Conservation (phyloP, 129 eudicot species). For the Tanacetum coccineum region DNA sequence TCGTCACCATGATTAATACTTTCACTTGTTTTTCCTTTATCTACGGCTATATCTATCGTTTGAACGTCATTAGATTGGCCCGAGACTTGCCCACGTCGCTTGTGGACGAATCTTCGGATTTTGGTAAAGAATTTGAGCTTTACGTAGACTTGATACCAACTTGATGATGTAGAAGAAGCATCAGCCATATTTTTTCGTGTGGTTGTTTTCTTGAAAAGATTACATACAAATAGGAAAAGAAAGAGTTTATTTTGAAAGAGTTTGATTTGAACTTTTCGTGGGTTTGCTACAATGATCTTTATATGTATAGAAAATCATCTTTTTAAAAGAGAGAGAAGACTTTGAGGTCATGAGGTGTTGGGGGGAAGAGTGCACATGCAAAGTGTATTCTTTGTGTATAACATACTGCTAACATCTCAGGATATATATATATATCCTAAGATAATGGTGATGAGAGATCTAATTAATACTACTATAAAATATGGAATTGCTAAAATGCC, state of each 20-base stretch:
- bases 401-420: constrained; percentile 16
- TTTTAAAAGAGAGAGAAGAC: constrained; percentile 31
- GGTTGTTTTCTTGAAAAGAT: constrained; percentile 21
- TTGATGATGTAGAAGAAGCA: constrained; percentile 37
- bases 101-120: constrained; percentile 46
- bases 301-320: constrained; percentile 10
- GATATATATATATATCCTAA: constrained; percentile 8
- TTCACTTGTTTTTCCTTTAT: constrained; percentile 20
- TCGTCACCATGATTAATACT: constrained; percentile 11
- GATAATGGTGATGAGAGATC: constrained; percentile 1
- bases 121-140: constrained; percentile 45
- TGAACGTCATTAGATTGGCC: constrained; percentile 17
- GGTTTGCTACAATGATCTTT: constrained; percentile 20
- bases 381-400: constrained; percentile 33
- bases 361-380: constrained; percentile 57
- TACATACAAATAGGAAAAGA: constrained; percentile 22
- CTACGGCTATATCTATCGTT: not conserved
- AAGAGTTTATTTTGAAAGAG: not conserved
- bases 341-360: constrained; percentile 37
- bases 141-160: constrained; percentile 38
- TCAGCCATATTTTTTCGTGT: constrained; percentile 33
- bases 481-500: constrained; percentile 3
- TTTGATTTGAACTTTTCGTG: constrained; percentile 31
- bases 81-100: constrained; percentile 27
- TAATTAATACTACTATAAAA: not conserved